Percentiles rank a stretch among this genome's conserved stretches.
Evolutionary conservation across 106 monocot species (phyloP).

Genomic region (Dactylorhiza incarnata): DNA sequence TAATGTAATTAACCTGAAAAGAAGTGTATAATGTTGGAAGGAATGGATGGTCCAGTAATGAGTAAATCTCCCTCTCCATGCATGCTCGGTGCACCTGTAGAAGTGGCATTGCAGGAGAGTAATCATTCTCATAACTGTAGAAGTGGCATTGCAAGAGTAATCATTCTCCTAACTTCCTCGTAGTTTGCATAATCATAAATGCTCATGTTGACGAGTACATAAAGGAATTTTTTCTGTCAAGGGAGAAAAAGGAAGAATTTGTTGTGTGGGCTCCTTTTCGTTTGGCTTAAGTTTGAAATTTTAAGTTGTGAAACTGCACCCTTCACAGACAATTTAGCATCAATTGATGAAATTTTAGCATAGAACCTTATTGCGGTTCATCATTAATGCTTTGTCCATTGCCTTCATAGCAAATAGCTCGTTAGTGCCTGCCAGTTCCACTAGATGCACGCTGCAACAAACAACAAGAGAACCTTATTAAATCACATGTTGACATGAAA

Average conservation of each 20-base stretch:
- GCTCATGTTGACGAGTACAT: not conserved
- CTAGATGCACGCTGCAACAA: slow-evolving; percentile 80
- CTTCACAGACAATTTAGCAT: not conserved
- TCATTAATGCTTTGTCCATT: slow-evolving; percentile 93
- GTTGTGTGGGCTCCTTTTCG: not conserved
- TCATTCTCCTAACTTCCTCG: not conserved
- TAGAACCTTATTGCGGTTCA: slow-evolving; percentile 85
- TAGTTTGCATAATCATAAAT: not conserved
- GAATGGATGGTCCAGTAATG: slow-evolving; percentile 90
- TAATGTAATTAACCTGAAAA: slow-evolving; percentile 59
- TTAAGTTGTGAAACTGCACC: not conserved
- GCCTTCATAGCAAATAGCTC: slow-evolving; percentile 98
- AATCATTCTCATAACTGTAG: slow-evolving; percentile 23
- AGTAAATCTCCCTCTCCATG: slow-evolving; percentile 82
- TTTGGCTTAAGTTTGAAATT: not conserved
- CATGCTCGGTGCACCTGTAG: slow-evolving; percentile 92
- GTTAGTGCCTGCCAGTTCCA: slow-evolving; percentile 76
- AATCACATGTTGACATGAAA: not conserved
- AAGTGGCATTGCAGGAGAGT: not conserved
- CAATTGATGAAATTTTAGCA: not conserved
- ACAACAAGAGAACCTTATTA: not conserved
- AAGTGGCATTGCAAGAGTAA: not conserved
- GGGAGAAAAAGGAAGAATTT: not conserved
- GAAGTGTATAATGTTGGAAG: slow-evolving; percentile 91
- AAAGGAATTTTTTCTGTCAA: not conserved